Percentiles rank a stretch among this genome's conserved stretches.
Conservation (phyloP, 148 eudicot species). For the Rhododendron mucronatum region DNA sequence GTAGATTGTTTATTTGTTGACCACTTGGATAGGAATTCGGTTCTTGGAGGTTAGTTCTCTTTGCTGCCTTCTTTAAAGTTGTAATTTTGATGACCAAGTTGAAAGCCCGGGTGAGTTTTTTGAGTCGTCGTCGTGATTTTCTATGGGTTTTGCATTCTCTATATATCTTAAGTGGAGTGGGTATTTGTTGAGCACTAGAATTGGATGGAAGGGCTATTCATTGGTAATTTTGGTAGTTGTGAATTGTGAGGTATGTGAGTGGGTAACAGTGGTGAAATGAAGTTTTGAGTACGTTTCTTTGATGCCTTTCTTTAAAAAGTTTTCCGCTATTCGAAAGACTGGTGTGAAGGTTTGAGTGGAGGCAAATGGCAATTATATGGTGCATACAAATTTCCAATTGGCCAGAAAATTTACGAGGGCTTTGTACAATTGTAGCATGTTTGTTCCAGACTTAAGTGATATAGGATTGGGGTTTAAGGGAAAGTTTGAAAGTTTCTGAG, state of each 20-base stretch:
- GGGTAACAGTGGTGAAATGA: background rate
- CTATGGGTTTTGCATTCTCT: background rate
- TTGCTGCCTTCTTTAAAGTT: background rate
- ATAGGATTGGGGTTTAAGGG: background rate
- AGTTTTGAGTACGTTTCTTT: background rate
- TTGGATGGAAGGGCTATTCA: background rate
- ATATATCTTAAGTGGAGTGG: background rate
- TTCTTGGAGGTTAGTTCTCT: slow-evolving; percentile 7
- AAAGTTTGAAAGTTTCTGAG: background rate
- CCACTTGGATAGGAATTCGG: too few species aligned
- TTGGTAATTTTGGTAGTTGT: background rate
- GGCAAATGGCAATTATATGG: background rate
- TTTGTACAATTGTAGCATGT: background rate
- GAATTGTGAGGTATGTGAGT: background rate
- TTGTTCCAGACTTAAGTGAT: background rate
- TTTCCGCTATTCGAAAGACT: background rate
- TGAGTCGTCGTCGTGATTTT: background rate
- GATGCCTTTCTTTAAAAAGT: background rate
- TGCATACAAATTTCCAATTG: background rate
- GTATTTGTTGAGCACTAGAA: background rate
- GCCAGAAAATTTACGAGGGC: background rate
- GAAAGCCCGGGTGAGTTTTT: background rate
- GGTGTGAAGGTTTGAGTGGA: background rate
- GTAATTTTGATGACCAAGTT: background rate
- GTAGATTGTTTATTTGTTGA: too few species aligned